These are phyloP conservation scores for Asterionellopsis glacialis DNA, from an alignment of 108 stramenopile species.

Conservation along the genomic window DNA sequence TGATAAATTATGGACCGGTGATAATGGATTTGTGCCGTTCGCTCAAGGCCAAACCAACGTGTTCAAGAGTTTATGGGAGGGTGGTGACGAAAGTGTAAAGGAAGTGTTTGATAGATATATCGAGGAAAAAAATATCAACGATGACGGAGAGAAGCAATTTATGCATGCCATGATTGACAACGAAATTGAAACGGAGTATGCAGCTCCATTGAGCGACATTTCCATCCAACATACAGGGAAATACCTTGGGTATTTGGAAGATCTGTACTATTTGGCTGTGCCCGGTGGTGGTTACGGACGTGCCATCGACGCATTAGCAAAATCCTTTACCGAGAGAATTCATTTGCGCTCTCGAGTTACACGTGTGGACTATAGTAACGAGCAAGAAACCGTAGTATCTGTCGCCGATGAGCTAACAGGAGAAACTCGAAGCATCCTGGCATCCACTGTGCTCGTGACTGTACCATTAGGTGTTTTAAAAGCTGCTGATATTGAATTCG, in stretches of 20 bases:
- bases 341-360: constrained; percentile 8
- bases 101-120: background rate
- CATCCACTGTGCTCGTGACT: constrained; percentile 37
- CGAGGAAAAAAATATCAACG: background rate
- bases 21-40: background rate
- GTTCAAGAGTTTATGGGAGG: background rate
- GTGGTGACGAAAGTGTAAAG: background rate
- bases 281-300: constrained; percentile 13
- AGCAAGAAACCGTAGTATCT: background rate
- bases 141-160: background rate
- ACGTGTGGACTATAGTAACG: constrained; percentile 2
- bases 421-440: background rate
- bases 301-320: constrained; percentile 1
- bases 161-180: background rate
- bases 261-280: constrained; percentile 5
- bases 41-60: background rate
- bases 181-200: constrained; percentile 1
- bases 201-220: constrained; percentile 4
- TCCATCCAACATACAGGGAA: background rate
- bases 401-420: background rate
- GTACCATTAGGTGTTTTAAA: constrained; percentile 69
- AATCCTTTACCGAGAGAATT: constrained; percentile 10
- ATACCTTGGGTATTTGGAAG: background rate
- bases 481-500: constrained; percentile 35
- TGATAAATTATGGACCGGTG: constrained; percentile 1